Base-by-base conservation (phyloP, 305 asterid genomes). In the Solanum hybrid region DNA sequence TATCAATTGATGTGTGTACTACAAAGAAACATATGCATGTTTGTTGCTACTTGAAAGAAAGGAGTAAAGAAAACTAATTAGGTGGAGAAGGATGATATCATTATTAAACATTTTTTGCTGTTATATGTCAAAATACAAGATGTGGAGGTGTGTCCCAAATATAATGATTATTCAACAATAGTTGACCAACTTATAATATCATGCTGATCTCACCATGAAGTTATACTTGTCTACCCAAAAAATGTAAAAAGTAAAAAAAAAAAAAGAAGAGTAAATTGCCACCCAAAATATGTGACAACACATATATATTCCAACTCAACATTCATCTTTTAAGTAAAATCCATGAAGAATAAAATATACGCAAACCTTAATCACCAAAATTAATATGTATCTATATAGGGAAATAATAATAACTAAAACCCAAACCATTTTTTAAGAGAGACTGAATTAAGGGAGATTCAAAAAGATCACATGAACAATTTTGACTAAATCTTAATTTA, bases 121-220 rank as follows among this genome's bases (percentile, higher is more conserved):
- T 26, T 39, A 32, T n/a, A 82, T 82, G 87, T 82, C 87, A 82
- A 37, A 39, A 61, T 39, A 68, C 15, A 39, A 13, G n/a, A 82
- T 82, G 81, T 76, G 86, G 8, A 61, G 32, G 70, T 57, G 36
- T 81, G 87, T 39, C 37, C 10, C 57, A 17, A 39, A 82, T 82
- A 39, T 82, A 82, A 81, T 81, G 34, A 82, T 82, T 82, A 82
- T 82, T 26, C 87, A 26, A 39, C 70, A 39, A 24, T 8, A 13
- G 15, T 39, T 39, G 36, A 82, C 70, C 51, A 7, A 26, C 10
- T 82, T 34, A 79, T 79, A 14, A 14, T 27, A 82, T 82, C 87
- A 39, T 82, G 87, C 87, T 39, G 87, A 82, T 39, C 70, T 82
- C 87, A 82, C 70, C 70, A 82, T 82, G 70, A 82, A 82, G 24